These are phyloP conservation scores for Gnomoniopsis sp. DNA, from an alignment of 2,329 filamentous ascomycete genomes.

Conservation along the genomic window DNA sequence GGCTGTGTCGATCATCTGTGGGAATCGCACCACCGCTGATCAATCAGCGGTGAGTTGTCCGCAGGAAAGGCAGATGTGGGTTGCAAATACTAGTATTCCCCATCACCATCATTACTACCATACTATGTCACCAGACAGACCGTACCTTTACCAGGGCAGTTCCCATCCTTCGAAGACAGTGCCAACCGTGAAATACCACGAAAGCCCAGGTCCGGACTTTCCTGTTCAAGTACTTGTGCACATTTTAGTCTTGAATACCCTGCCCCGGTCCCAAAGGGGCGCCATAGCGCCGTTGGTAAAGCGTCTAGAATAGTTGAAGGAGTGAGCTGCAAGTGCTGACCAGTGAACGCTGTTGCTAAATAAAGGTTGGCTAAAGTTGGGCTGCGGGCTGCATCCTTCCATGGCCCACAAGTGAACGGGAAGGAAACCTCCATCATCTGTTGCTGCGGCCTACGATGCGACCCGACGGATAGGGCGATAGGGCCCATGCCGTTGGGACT, in stretches of 20 bases:
- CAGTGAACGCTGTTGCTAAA: not conserved
- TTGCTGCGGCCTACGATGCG: conserved; percentile 17
- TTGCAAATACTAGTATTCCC: not conserved
- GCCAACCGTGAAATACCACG: too few species aligned
- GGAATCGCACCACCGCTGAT: conserved; percentile 5
- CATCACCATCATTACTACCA: too few species aligned
- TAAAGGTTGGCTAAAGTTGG: not conserved
- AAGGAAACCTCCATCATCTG: not conserved
- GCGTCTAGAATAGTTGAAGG: not conserved
- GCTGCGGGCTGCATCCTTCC: not conserved
- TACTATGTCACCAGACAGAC: too few species aligned
- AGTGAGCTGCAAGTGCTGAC: not conserved
- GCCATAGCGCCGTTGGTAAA: not conserved
- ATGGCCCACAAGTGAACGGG: not conserved
- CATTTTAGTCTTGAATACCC: not conserved
- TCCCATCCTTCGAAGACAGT: too few species aligned
- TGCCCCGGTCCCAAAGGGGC: not conserved
- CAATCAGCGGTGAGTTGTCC: conserved; percentile 12
- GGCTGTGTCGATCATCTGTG: conserved; percentile 7
- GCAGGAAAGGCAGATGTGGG: not conserved
- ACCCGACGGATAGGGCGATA: conserved; percentile 15
- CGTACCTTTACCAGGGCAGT: too few species aligned
- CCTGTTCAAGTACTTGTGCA: not conserved
- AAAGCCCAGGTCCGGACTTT: not conserved
- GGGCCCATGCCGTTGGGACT: conserved; percentile 14